phyloP scores from a whole-genome alignment of 2,329 filamentous ascomycete genomes.

The Coniochaeta sp. region DNA sequence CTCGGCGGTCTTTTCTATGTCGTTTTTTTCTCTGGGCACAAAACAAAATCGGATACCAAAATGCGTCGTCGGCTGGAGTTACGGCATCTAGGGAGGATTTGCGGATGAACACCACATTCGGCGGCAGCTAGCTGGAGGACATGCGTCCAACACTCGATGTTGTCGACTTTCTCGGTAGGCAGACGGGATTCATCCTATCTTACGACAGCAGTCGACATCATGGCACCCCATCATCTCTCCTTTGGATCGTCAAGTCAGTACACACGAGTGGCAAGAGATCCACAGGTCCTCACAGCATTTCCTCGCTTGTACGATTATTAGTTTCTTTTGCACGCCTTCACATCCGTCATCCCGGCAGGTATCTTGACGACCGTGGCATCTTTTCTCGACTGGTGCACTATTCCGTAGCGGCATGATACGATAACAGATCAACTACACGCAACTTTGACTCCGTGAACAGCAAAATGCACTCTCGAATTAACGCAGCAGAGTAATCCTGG shows the following conservation, averaged over 20 bases:
- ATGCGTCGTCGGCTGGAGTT: constrained; percentile 19
- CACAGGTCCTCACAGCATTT: constrained; percentile 1
- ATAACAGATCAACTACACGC: neutral
- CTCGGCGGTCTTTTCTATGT: constrained; percentile 12
- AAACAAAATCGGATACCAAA: constrained; percentile 20
- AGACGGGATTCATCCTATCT: constrained; percentile 13
- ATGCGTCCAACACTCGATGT: constrained; percentile 10
- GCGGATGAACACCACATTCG: constrained; percentile 11
- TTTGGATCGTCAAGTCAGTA: constrained; percentile 11
- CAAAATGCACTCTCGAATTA: neutral
- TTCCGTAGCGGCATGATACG: constrained; percentile 1
- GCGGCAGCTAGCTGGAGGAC: constrained; percentile 11
- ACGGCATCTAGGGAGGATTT: constrained; percentile 17
- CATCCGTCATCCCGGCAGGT: neutral
- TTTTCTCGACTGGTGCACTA: neutral
- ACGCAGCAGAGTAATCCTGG: neutral
- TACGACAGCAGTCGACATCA: constrained; percentile 18
- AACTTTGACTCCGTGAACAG: neutral
- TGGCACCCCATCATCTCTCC: constrained; percentile 11
- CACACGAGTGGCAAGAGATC: constrained; percentile 15
- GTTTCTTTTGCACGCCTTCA: constrained; percentile 8
- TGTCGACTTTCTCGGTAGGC: constrained; percentile 14
- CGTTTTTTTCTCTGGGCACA: constrained; percentile 15
- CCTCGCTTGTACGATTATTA: constrained; percentile 20
- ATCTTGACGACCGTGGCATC: neutral